Evolutionary conservation across 257 asterid species (phyloP), one percentile per base, ranked within the genome.

Genomic region (Penstemon eatonii): DNA sequence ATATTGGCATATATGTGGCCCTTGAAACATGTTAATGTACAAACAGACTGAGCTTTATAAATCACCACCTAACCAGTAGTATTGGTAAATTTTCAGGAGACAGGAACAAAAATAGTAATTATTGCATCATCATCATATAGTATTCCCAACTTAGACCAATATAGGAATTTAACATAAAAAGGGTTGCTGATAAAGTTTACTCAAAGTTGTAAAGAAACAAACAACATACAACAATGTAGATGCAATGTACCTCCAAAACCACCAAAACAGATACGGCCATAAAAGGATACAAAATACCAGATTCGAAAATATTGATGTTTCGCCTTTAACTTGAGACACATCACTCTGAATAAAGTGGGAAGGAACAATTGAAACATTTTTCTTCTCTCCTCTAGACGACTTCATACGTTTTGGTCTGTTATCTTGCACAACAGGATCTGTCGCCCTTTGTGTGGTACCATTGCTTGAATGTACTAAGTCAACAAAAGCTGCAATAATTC

Each of bases 391-490:
- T 72, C 81, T 82, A 10, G 84, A 67, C 9, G 69, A 64, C 75
- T 84, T 87, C 12, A 51, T 40, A 51, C 80, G 89, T 66, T 82
- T 88, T 63, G 84, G 82, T 73, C 84, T 82, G 70, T 83, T 70
- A 75, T 82, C 96, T 60, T 76, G 85, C 63, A 40, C 73, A 76
- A 50, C 78, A 70, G 65, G 3, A 76, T 74, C 85, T 40, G 53
- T 72, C 45, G 71, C 84, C 79, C 80, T 82, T 59, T 88, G 97
- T 11, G 87, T 90, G 64, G 90, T 84, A 69, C 99, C 99, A 76
- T 87, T 90, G 85, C 91, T 88, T 75, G 99, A 88, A 84, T 90
- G 92, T 59, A 93, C 99, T 69, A 93, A 72, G 56, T 90, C 97
- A 78, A 90, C 80, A 72, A 93, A 93, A 75, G 96, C 98, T 93